Evolutionary conservation across 2,329 filamentous ascomycete genomes (phyloP), one percentile per base, ranked within the genome.

Genomic region (Xylariaceae sp.): DNA sequence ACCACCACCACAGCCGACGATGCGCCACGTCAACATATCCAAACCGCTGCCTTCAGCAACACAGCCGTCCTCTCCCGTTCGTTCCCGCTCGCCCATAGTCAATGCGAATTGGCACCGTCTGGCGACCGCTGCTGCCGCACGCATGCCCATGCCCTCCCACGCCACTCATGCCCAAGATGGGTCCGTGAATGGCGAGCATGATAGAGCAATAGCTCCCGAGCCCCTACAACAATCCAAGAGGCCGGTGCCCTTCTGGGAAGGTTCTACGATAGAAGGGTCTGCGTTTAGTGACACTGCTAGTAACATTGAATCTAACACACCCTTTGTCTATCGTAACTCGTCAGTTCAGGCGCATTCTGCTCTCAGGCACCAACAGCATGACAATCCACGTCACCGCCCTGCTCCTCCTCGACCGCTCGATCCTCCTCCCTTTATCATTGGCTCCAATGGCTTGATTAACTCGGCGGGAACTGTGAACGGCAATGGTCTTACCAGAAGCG

Each of bases 281-380:
- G 59, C 68, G 57, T 71, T 72, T 62, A 72, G 71, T 61, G 71
- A 73, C 51, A 68, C 68, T 56, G 66, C 66, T 66, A 72, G 70
- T 63, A 72, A 70, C 59, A 59, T 62, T 63, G 70, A 71, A 49
- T 60, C 67, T 51, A 69, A 65, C 55, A 56, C 64, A 35, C 61
- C 61, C 7, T 60, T 61, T 55, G 49, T 61, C 37, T 66, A 66
- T 59, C 67, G 65, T 58, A 65, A 64, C 34, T 39, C 61, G 57
- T 61, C 63, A 15, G 60, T 61, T 49, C 66, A 66, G 57, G 56
- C 55, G 37, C 66, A 57, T 45, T 54, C 60, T 34, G 61, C 57
- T 55, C 37, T 64, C 6, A 57, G 47, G 41, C 66, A 69, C 59
- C 67, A 67, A 53, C 65, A 61, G 51, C 67, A 66, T 54, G 63